phyloP scores from a whole-genome alignment of 208 protist species.

The Trypanosoma conorhini region DNA sequence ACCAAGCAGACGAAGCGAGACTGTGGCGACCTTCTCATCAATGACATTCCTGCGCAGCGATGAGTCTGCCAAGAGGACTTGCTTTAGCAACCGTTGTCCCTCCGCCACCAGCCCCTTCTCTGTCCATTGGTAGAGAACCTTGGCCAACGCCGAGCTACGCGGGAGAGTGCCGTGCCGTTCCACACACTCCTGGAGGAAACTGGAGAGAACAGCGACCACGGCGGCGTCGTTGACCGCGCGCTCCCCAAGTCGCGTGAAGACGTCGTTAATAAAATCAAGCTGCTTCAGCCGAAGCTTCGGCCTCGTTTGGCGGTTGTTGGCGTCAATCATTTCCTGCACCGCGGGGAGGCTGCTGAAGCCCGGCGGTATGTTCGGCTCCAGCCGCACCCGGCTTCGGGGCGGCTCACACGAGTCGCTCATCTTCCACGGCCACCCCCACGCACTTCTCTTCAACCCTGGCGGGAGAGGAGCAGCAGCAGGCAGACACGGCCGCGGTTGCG shows the following conservation, averaged over 20 bases:
- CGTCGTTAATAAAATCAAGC: constrained; percentile 70
- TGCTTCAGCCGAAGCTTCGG: constrained; percentile 43
- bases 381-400: constrained; percentile 16
- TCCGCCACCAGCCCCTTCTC: constrained; percentile 31
- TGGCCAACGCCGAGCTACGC: constrained; percentile 49
- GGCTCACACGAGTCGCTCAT: constrained; percentile 21
- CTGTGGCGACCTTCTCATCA: constrained; percentile 75
- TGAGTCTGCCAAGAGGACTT: constrained; percentile 29
- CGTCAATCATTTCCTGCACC: constrained; percentile 47
- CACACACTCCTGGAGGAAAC: constrained; percentile 52
- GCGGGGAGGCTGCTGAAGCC: constrained; percentile 40
- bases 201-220: constrained; percentile 20
- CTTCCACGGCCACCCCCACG: background rate
- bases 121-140: constrained; percentile 64
- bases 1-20: constrained; percentile 60
- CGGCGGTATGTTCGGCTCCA: constrained; percentile 42
- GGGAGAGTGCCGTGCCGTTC: constrained; percentile 49
- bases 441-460: background rate
- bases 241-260: constrained; percentile 45
- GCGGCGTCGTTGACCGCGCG: constrained; percentile 27
- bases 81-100: constrained; percentile 32
- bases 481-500: background rate
- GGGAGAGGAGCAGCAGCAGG: background rate
- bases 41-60: constrained; percentile 31
- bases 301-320: constrained; percentile 63